Conservation (phyloP, 306 rosid species). For the Dryas drummondii region DNA sequence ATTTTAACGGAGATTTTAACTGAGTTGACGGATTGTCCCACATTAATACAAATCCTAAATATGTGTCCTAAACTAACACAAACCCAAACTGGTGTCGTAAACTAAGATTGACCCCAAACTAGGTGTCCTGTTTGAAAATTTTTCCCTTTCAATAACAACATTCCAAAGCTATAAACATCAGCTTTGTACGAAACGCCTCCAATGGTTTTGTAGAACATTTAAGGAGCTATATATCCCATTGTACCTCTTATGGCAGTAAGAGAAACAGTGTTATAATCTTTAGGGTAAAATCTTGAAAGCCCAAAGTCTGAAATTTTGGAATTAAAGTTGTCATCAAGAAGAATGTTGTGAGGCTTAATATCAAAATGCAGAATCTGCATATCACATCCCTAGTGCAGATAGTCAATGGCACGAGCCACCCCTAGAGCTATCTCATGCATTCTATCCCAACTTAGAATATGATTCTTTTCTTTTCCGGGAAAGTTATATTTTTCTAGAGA, state of each 20-base stretch:
- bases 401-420: constrained; percentile 11
- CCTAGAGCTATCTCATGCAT: constrained; percentile 13
- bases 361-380: constrained; percentile 23
- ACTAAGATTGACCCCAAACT: no score
- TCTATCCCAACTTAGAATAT: constrained; percentile 3
- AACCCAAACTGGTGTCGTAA: no score
- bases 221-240: constrained; percentile 20
- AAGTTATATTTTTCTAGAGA: constrained; percentile 13
- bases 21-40: no score
- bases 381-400: constrained; percentile 21
- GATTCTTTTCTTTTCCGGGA: neutral
- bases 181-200: constrained; percentile 12
- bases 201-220: constrained; percentile 6
- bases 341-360: constrained; percentile 24
- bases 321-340: neutral
- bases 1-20: no score
- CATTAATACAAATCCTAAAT: no score
- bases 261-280: constrained; percentile 1
- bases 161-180: constrained; percentile 22
- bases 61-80: no score
- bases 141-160: no score
- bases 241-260: constrained; percentile 13
- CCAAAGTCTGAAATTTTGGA: constrained; percentile 22
- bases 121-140: no score
- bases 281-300: constrained; percentile 16